Percentiles rank a stretch among this genome's conserved stretches.
Evolutionary conservation across 2,329 filamentous ascomycete species (phyloP).

Genomic region (Colletotrichum caudatum): DNA sequence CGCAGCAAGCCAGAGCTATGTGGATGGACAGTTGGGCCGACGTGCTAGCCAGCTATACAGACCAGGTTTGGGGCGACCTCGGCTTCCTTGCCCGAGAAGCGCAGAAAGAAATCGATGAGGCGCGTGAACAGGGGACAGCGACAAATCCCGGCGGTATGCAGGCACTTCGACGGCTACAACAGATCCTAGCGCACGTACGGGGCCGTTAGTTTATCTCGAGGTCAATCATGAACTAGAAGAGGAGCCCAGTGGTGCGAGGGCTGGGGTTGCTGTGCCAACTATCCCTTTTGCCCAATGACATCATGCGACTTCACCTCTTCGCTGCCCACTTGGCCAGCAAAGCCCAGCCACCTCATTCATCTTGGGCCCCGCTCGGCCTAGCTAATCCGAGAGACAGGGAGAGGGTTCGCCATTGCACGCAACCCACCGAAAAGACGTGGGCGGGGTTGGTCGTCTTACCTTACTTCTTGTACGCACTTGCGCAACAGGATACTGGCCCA

Average conservation of each 20-base stretch:
- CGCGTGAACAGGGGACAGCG: conserved; percentile 7
- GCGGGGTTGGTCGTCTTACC: conserved; percentile 22
- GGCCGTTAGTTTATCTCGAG: conserved; percentile 41
- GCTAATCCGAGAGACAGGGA: conserved; percentile 3
- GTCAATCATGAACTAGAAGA: neutral
- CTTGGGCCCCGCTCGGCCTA: conserved; percentile 5
- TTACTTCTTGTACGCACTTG: conserved; percentile 4
- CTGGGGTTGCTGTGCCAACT: conserved; percentile 39
- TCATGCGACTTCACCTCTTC: conserved; percentile 25
- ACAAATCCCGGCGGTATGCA: conserved; percentile 42
- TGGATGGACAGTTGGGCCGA: conserved; percentile 69
- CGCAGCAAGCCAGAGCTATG: conserved; percentile 53
- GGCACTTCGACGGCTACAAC: conserved; percentile 52
- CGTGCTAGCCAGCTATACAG: conserved; percentile 68
- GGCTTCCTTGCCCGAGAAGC: conserved; percentile 68
- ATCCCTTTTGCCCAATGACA: conserved; percentile 31
- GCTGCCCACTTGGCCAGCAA: conserved; percentile 8
- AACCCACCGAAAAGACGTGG: conserved; percentile 26
- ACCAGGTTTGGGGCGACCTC: conserved; percentile 78
- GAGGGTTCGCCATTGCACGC: conserved; percentile 22
- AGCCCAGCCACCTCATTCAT: conserved; percentile 39
- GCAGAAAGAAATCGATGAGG: conserved; percentile 63
- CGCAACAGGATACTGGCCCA: conserved; percentile 1
- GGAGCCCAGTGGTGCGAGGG: conserved; percentile 8
- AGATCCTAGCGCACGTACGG: conserved; percentile 54